These are phyloP conservation scores for Penicillium olsonii DNA, from an alignment of 2,329 filamentous ascomycete species.

Conservation along the genomic window DNA sequence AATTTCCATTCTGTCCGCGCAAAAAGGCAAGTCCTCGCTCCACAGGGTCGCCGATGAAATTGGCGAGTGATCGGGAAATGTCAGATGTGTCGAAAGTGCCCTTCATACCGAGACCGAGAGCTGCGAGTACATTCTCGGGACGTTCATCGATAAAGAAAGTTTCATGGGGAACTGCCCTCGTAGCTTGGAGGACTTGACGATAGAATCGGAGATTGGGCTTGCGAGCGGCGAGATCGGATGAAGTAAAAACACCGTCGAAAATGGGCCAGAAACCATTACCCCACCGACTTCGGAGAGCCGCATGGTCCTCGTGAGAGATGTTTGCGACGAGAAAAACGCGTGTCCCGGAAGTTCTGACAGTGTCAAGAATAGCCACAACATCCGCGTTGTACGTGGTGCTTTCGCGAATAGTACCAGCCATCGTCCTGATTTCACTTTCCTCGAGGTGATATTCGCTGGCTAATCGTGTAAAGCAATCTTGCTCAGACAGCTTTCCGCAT, in stretches of 20 bases:
- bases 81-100: slow-evolving; percentile 15
- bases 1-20: background rate
- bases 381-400: background rate
- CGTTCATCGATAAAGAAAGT: slow-evolving; percentile 35
- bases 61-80: background rate
- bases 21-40: slow-evolving; percentile 8
- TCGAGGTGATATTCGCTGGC: background rate
- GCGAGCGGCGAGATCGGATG: slow-evolving; percentile 33
- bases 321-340: background rate
- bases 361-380: background rate
- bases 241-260: slow-evolving; percentile 39
- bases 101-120: slow-evolving; percentile 29
- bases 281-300: background rate
- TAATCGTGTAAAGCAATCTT: background rate
- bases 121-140: slow-evolving; percentile 28
- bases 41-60: slow-evolving; percentile 8
- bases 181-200: slow-evolving; percentile 29
- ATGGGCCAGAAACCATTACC: slow-evolving; percentile 24
- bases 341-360: background rate
- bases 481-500: background rate
- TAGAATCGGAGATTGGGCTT: slow-evolving; percentile 41
- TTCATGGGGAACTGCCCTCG: slow-evolving; percentile 14
- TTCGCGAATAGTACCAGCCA: background rate
- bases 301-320: background rate
- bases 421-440: background rate